Evolutionary conservation across 139 green algal genomes (phyloP).

Genomic region (Eudorina sp.): DNA sequence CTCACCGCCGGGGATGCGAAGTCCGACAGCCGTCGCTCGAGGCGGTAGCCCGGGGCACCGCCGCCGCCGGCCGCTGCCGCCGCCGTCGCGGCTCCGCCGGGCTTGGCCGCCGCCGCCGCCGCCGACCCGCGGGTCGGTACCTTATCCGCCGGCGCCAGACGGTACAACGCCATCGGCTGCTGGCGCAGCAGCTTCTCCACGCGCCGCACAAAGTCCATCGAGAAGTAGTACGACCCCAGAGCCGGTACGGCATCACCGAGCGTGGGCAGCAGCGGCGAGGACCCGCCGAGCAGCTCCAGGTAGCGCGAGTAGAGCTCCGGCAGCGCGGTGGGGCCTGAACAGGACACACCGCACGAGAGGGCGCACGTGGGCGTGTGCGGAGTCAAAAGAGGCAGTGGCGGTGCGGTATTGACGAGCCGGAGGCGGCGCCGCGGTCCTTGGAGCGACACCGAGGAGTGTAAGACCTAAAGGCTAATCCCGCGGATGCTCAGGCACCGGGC

Average conservation of each 20-base stretch:
- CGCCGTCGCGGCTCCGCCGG: neutral
- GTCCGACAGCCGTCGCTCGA: conserved; percentile 49
- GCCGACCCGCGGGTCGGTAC: conserved; percentile 18
- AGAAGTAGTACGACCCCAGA: conserved; percentile 35
- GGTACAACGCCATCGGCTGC: conserved; percentile 52
- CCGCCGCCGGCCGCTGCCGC: neutral
- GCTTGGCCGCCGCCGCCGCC: neutral
- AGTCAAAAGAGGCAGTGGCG: too few relatives aligned
- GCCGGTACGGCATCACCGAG: conserved; percentile 15
- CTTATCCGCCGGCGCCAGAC: conserved; percentile 52
- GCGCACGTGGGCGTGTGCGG: too few relatives aligned
- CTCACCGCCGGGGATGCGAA: conserved; percentile 42
- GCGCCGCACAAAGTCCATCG: neutral
- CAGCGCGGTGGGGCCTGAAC: conserved; percentile 14
- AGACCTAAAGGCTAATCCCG: too few relatives aligned
- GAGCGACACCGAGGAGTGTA: too few relatives aligned
- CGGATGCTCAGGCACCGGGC: too few relatives aligned
- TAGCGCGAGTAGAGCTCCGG: conserved; percentile 47
- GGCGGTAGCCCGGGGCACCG: conserved; percentile 7
- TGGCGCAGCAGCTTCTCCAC: conserved; percentile 40
- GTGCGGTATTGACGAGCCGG: too few relatives aligned
- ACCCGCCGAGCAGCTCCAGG: conserved; percentile 42
- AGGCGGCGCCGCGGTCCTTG: too few relatives aligned
- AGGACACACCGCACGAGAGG: too few relatives aligned
- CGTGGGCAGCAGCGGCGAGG: conserved; percentile 1